Percentiles rank a stretch among this genome's conserved stretches.
Evolutionary conservation across 345 rosid genomes (phyloP).

Genomic region (Carallia pectinifolia): DNA sequence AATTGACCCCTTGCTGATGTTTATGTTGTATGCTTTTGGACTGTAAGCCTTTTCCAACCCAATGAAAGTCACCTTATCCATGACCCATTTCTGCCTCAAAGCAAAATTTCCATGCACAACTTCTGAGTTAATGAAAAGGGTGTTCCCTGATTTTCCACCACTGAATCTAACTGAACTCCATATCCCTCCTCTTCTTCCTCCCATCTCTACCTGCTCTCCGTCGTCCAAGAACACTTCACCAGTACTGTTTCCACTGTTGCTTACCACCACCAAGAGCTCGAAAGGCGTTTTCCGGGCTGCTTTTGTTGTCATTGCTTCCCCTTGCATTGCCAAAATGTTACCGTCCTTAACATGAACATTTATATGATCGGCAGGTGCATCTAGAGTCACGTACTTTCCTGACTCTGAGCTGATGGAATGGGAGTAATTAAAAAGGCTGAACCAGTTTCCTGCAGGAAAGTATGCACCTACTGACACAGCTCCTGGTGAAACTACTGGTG

Average conservation of each 20-base stretch:
- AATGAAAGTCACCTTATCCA: constrained; percentile 50
- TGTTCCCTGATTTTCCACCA: constrained; percentile 25
- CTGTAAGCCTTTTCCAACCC: constrained; percentile 38
- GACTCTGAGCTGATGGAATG: constrained; percentile 29
- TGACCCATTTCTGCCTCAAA: constrained; percentile 42
- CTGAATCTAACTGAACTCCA: constrained; percentile 54
- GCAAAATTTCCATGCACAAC: constrained; percentile 55
- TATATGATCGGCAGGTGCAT: constrained; percentile 52
- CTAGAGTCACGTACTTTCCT: constrained; percentile 41
- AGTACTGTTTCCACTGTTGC: constrained; percentile 32
- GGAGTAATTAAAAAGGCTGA: constrained; percentile 59
- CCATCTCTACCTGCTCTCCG: constrained; percentile 56
- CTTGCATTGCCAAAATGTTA: constrained; percentile 65
- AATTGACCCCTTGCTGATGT: no score
- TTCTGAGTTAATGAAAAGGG: constrained; percentile 32
- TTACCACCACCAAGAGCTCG: constrained; percentile 47
- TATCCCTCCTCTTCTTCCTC: constrained; percentile 37
- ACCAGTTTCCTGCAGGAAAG: constrained; percentile 73
- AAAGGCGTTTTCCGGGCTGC: constrained; percentile 54
- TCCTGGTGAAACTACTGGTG: constrained; percentile 48
- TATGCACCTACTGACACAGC: constrained; percentile 44
- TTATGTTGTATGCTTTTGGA: constrained; percentile 22
- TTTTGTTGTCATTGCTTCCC: constrained; percentile 56
- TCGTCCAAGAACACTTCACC: constrained; percentile 69
- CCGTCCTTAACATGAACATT: constrained; percentile 66